Conservation (phyloP, 208 protist genomes). For the Herpetomonas tarakana region DNA sequence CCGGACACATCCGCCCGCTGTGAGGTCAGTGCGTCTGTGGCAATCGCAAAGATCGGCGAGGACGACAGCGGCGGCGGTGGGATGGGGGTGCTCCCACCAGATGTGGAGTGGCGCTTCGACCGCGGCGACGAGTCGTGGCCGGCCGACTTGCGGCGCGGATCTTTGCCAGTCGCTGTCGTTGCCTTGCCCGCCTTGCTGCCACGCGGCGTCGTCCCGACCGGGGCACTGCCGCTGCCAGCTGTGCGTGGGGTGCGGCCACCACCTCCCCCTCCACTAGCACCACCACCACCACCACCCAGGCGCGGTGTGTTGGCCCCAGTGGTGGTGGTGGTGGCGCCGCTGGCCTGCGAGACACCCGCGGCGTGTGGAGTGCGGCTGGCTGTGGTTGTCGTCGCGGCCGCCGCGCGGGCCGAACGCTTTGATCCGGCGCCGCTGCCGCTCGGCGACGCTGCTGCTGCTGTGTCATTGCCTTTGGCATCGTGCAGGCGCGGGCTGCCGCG, state of each 20-base stretch:
- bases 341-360: not conserved
- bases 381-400: not conserved
- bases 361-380: not conserved
- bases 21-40: not conserved
- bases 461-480: not conserved
- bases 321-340: not conserved
- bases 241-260: not conserved
- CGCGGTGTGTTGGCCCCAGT: not conserved
- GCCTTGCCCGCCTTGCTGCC: not conserved
- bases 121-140: not conserved
- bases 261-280: no score
- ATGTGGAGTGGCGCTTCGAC: slow-evolving; percentile 7
- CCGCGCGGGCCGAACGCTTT: not conserved
- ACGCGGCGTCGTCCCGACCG: not conserved
- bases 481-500: slow-evolving; percentile 1
- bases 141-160: not conserved
- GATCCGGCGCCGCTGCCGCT: not conserved
- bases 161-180: not conserved
- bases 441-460: no score
- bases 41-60: not conserved
- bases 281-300: no score
- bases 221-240: no score
- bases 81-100: not conserved
- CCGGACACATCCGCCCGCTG: not conserved
- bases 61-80: not conserved